These are phyloP conservation scores for Vigna hirtella DNA, from an alignment of 306 rosid genomes.

Conservation along the genomic window DNA sequence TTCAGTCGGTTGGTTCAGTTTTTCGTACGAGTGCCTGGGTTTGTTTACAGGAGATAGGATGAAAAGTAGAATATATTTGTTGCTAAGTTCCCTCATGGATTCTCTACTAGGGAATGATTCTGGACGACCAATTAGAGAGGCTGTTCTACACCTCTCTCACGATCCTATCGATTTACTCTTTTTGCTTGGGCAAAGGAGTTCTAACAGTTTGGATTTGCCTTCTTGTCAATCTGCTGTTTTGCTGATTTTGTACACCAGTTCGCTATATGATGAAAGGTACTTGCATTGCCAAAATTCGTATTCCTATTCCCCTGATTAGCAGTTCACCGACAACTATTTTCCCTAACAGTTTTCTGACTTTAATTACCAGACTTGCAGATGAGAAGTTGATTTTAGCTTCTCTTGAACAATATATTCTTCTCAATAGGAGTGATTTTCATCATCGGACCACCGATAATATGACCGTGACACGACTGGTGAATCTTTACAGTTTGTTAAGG, in stretches of 20 bases:
- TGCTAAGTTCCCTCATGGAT: slow-evolving; percentile 81
- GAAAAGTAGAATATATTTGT: slow-evolving; percentile 76
- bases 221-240: slow-evolving; percentile 83
- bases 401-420: slow-evolving; percentile 83
- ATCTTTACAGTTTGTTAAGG: slow-evolving; percentile 77
- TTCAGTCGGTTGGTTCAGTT: slow-evolving; percentile 80
- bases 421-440: slow-evolving; percentile 57
- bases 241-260: slow-evolving; percentile 71
- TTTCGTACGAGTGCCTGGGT: slow-evolving; percentile 90
- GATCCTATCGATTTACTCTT: slow-evolving; percentile 85
- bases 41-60: slow-evolving; percentile 73
- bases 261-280: slow-evolving; percentile 89
- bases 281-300: slow-evolving; percentile 28
- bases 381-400: slow-evolving; percentile 86
- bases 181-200: slow-evolving; percentile 79
- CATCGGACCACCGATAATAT: slow-evolving; percentile 50
- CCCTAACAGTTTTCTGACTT: slow-evolving; percentile 43
- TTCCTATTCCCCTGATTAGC: slow-evolving; percentile 27
- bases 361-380: slow-evolving; percentile 80
- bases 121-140: slow-evolving; percentile 77
- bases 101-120: slow-evolving; percentile 70
- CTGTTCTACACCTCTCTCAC: slow-evolving; percentile 66
- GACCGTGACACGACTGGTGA: slow-evolving; percentile 64
- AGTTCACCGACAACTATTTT: slow-evolving; percentile 14
- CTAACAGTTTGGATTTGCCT: slow-evolving; percentile 60